Evolutionary conservation across 805 yeast genomes (phyloP), one percentile per base, ranked within the genome.

Genomic region (Candida vartiovaarae): DNA sequence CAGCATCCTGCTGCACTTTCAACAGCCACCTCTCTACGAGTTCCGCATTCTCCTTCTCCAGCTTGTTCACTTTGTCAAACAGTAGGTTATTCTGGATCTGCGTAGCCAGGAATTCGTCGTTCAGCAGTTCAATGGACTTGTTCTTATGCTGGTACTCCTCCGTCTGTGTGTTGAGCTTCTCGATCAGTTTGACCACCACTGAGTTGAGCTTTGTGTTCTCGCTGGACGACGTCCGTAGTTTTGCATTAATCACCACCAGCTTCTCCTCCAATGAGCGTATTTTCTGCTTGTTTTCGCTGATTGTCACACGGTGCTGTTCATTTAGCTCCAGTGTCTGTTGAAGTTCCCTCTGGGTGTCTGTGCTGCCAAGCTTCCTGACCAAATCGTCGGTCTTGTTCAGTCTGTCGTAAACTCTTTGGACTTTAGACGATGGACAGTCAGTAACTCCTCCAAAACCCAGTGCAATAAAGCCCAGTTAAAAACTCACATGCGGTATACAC

Each of bases 71-170:
- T 38, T 59, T 61, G 24, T 57, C 62, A 34, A 59, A 55, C 20
- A 69, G 46, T 6, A 68, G 39, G 43, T 68, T 69, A 42, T 63
- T 66, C 55, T 82, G 89, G 34, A 86, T 78, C 41, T 77, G 75
- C 47, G 71, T 55, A 1, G 80, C 72, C 20, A 85, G 66, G 28
- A 81, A 65, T 54, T 85, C 93, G 55, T 86, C 90, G 46, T 81
- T 82, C 36, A 82, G 60, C 30, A 72, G 64, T 47, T 78, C 84
- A 20, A 80, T 71, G 4, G 80, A 71, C 50, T 72, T 72, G 41
- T 78, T 72, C 59, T 79, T 80, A 27, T 71, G 62, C 1, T 50
- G 45, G n/a, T 55, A 47, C 33, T 61, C 65, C 31, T 61, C 62
- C 2, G 46, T 36, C 36, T 58, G 54, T 9, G 47, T 38, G 38